Conservation (phyloP, 768 basidiomycete species). For the Leccinum uliginosum region DNA sequence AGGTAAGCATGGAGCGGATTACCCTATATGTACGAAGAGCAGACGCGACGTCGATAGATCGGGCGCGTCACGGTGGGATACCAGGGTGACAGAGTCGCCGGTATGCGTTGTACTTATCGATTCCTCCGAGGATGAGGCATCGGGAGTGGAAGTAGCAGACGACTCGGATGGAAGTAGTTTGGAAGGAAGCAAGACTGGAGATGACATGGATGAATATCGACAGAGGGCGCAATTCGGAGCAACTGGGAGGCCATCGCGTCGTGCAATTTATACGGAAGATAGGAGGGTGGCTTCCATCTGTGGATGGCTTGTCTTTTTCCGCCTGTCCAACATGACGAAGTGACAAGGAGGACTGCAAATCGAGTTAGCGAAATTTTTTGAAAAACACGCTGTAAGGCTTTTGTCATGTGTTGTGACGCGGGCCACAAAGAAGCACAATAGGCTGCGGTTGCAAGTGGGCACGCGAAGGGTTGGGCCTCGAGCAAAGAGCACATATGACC, state of each 20-base stretch:
- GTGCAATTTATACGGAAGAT: constrained; percentile 26
- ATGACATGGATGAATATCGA: constrained; percentile 16
- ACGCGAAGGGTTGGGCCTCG: constrained; percentile 6
- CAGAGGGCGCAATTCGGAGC: neutral
- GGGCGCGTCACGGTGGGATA: constrained; percentile 16
- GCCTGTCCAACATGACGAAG: constrained; percentile 8
- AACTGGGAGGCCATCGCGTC: constrained; percentile 2
- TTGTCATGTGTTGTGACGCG: constrained; percentile 26
- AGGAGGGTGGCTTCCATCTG: constrained; percentile 22
- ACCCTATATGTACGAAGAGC: constrained; percentile 69
- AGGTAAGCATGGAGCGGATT: constrained; percentile 7
- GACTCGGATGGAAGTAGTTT: constrained; percentile 4
- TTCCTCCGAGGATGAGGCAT: constrained; percentile 15
- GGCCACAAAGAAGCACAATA: constrained; percentile 27
- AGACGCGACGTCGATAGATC: constrained; percentile 52
- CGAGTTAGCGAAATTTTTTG: constrained; percentile 27
- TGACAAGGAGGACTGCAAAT: constrained; percentile 13
- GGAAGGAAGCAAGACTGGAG: constrained; percentile 7
- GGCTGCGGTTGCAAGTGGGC: constrained; percentile 4
- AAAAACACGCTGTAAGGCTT: constrained; percentile 21
- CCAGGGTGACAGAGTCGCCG: constrained; percentile 23
- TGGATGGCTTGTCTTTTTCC: constrained; percentile 16
- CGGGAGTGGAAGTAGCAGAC: constrained; percentile 3
- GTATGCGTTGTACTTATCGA: constrained; percentile 16
- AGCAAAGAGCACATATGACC: constrained; percentile 11